Evolutionary conservation across 768 basidiomycete genomes (phyloP), one percentile per base, ranked within the genome.

Genomic region (Cyclocybe cylindracea): DNA sequence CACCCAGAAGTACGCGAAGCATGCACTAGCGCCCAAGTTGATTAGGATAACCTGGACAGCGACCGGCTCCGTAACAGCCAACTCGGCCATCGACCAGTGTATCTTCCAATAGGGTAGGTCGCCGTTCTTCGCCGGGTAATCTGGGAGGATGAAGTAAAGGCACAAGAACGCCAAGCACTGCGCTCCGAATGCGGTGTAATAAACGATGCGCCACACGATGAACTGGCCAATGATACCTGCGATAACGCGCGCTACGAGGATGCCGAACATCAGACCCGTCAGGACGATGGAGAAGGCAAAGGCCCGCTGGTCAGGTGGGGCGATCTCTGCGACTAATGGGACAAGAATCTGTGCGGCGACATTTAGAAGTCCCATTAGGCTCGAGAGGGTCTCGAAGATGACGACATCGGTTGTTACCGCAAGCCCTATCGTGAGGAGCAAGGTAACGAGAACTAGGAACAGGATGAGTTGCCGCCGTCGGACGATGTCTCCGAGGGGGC

Each of bases 401-500:
- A 69, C 70, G 4, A 89, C 69, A 46, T 68, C 78, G 1, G 66
- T 65, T 0, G 89, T 87, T n/a, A 89, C 55, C 1, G 87, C 78
- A 1, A 93, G 76, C 0, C 86, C 91, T 42, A 94, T 82, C 0
- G 87, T 82, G 7, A 95, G 72, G 3, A 75, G 56, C 0, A 79
- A 75, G 0, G 85, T 80, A 18, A 78, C 39, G 5, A 78, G 56
- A 32, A 86, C 70, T 14, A 91, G 67, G 5, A 76, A 49, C 14
- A 94, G 71, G 35, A 87, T 76, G 0, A 95, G 74, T 39, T 84
- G 85, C 11, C 92, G 77, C 32, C 92, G 73, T 18, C 87, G 85
- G 39, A 92, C 78, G n/a, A 94, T 78, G 65, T 96, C 92, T 8
- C 93, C 92, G 0, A 91, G 73, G 1, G 93, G 92, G 1, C 87